Conservation (phyloP, 345 rosid genomes). For the Theobroma cacao region DNA sequence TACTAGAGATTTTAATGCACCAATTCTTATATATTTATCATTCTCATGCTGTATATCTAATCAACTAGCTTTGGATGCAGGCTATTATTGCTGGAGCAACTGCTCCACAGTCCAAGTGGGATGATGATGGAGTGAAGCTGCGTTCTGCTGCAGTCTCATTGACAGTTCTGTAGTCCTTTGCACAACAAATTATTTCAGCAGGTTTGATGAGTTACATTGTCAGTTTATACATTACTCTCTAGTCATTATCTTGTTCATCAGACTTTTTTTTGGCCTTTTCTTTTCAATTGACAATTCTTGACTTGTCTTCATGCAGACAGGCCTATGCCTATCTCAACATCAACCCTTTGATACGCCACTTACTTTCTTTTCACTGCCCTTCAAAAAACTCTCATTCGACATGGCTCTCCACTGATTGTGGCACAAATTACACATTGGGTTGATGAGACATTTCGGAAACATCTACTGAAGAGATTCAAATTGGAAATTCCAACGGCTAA, state of each 20-base stretch:
- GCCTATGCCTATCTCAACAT: not conserved
- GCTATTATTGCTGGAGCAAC: constrained; percentile 86
- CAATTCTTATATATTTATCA: not conserved
- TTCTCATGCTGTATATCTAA: not conserved
- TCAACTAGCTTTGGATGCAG: constrained; percentile 29
- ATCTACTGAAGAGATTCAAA: not conserved
- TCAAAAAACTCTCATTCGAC: not conserved
- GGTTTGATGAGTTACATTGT: constrained; percentile 11
- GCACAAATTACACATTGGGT: not conserved
- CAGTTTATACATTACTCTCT: not conserved
- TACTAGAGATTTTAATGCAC: not conserved
- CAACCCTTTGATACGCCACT: too few species aligned
- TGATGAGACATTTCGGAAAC: not conserved
- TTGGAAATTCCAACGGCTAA: not conserved
- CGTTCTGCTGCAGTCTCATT: constrained; percentile 84
- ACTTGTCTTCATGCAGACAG: not conserved
- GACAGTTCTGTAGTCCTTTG: constrained; percentile 35
- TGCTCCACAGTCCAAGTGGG: constrained; percentile 79
- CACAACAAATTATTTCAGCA: not conserved
- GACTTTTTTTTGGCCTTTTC: not conserved
- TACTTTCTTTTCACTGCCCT: too few species aligned
- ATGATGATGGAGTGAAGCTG: constrained; percentile 71
- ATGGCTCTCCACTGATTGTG: not conserved
- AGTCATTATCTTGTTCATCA: not conserved
- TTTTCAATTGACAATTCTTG: not conserved